Evolutionary conservation across 2,329 filamentous ascomycete genomes (phyloP).

Genomic region (Fusarium nygamai): DNA sequence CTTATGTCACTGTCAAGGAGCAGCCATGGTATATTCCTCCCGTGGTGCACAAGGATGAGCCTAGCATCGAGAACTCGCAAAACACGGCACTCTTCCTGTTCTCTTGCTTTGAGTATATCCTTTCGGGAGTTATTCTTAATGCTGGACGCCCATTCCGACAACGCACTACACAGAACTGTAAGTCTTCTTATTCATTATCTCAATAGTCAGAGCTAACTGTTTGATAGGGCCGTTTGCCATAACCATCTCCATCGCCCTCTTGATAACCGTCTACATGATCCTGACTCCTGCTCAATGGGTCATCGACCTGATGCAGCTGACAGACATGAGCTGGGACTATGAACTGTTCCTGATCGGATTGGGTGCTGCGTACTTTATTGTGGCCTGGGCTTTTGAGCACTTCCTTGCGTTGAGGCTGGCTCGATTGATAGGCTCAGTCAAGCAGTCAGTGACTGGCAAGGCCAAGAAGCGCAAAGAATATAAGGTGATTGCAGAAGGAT

Average conservation of each 20-base stretch:
- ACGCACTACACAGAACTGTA: conserved; percentile 80
- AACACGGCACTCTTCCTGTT: conserved; percentile 91
- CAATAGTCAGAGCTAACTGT: not conserved
- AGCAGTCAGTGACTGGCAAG: conserved; percentile 65
- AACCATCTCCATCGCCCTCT: conserved; percentile 75
- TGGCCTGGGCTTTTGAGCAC: conserved; percentile 78
- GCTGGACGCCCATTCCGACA: conserved; percentile 93
- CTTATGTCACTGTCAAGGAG: conserved; percentile 77
- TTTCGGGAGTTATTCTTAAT: conserved; percentile 87
- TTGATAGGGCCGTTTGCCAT: conserved; percentile 80
- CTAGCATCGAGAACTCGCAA: conserved; percentile 90
- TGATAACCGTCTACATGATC: conserved; percentile 82
- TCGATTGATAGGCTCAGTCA: conserved; percentile 70
- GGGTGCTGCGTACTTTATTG: conserved; percentile 72
- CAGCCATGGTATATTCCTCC: conserved; percentile 92
- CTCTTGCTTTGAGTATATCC: conserved; percentile 94
- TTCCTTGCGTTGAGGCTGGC: conserved; percentile 76
- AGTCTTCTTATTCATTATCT: conserved; percentile 42
- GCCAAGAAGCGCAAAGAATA: conserved; percentile 87
- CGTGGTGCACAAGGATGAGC: conserved; percentile 77
- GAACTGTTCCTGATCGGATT: conserved; percentile 76
- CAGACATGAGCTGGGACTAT: conserved; percentile 77
- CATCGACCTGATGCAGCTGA: conserved; percentile 83
- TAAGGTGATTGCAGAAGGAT: conserved; percentile 78
- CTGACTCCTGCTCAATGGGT: conserved; percentile 77